Conservation (phyloP, 148 eudicot species). For the Heliosperma pusillum region DNA sequence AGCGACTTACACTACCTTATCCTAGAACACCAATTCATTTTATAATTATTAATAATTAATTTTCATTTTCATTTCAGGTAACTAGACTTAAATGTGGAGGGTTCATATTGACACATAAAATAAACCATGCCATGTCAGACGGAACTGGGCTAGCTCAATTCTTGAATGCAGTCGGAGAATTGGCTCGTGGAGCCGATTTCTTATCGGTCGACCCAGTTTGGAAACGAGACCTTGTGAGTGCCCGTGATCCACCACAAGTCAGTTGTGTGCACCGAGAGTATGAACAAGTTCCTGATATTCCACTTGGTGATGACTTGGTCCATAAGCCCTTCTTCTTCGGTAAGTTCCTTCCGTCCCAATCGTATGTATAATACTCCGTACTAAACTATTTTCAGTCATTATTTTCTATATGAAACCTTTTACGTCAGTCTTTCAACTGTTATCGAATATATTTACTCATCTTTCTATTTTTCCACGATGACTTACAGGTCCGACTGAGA, state of each 20-base stretch:
- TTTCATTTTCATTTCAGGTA: constrained; percentile 13
- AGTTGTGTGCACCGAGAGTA: constrained; percentile 31
- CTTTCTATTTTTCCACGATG: too few relatives aligned
- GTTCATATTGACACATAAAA: constrained; percentile 23
- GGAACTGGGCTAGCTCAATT: constrained; percentile 33
- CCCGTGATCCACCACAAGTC: constrained; percentile 28
- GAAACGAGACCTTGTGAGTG: constrained; percentile 34
- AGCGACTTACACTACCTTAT: too few relatives aligned
- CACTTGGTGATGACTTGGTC: constrained; percentile 21
- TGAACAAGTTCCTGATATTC: constrained; percentile 25
- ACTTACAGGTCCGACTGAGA: constrained; percentile 12
- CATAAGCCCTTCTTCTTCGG: constrained; percentile 31
- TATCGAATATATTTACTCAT: too few relatives aligned
- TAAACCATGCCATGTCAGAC: constrained; percentile 33
- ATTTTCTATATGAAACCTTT: too few relatives aligned
- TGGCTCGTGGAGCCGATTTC: constrained; percentile 25
- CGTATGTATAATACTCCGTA: too few relatives aligned
- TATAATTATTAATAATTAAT: neutral
- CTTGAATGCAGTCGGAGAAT: constrained; percentile 34
- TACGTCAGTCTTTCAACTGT: too few relatives aligned
- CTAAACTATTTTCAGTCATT: too few relatives aligned
- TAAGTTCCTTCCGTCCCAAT: neutral
- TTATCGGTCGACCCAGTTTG: constrained; percentile 31
- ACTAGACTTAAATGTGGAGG: constrained; percentile 32
- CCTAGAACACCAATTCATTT: too few relatives aligned